Conservation (phyloP, 352 stramenopile genomes). For the Pythium aquatile region DNA sequence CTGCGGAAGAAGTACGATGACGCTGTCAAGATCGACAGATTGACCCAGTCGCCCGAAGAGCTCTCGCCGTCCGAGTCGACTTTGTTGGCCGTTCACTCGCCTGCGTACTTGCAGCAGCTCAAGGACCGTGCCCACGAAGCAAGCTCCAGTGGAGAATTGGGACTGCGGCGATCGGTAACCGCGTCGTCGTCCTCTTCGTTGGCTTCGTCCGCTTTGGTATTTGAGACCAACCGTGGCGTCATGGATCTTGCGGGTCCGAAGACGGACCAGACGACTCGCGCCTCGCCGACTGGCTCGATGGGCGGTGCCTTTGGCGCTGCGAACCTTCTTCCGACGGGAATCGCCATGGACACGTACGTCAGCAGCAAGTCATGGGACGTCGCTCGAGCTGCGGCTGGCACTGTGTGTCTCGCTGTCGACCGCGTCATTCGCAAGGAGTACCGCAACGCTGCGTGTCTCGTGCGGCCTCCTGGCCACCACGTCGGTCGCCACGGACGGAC, state of each 20-base stretch:
- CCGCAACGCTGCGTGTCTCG: constrained; percentile 82
- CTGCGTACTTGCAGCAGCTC: constrained; percentile 74
- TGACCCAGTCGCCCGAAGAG: constrained; percentile 66
- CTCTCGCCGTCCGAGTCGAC: constrained; percentile 73
- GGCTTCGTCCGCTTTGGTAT: constrained; percentile 53
- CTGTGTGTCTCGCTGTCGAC: constrained; percentile 79
- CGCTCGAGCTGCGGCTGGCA: constrained; percentile 71
- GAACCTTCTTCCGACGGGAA: constrained; percentile 57
- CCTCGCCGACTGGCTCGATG: constrained; percentile 41
- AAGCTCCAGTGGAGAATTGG: constrained; percentile 6
- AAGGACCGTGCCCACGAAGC: constrained; percentile 66
- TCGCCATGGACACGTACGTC: constrained; percentile 84
- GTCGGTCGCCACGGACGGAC: constrained; percentile 78
- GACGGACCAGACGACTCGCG: constrained; percentile 35
- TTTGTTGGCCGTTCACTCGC: constrained; percentile 79
- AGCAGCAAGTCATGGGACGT: constrained; percentile 86
- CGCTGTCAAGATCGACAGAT: constrained; percentile 64
- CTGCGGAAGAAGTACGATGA: constrained; percentile 66
- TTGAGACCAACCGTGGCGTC: constrained; percentile 76
- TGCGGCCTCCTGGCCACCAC: constrained; percentile 93
- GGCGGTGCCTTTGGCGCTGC: constrained; percentile 70
- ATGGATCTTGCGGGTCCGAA: constrained; percentile 32
- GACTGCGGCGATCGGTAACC: constrained; percentile 2
- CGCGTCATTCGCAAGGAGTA: constrained; percentile 77
- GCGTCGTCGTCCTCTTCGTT: constrained; percentile 32